Evolutionary conservation across 148 eudicot species (phyloP).

Genomic region (Simmondsia chinensis): DNA sequence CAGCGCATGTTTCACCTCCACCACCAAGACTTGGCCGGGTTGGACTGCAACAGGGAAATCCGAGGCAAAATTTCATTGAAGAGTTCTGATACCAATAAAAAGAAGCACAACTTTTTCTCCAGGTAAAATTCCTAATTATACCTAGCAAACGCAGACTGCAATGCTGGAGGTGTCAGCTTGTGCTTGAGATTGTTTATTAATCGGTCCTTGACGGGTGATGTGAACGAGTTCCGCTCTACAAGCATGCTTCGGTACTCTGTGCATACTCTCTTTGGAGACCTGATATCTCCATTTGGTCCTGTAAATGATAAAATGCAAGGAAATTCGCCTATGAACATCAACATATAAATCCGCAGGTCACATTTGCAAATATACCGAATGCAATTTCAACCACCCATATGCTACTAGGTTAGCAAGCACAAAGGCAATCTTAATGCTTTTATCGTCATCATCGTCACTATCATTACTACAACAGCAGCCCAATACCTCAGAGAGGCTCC

Average conservation of each 20-base stretch:
- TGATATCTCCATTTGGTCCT: slow-evolving; percentile 80
- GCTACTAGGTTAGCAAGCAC: too few species aligned
- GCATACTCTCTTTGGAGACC: slow-evolving; percentile 80
- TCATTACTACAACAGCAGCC: too few species aligned
- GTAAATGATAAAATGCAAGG: slow-evolving; percentile 8
- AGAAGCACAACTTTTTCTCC: not conserved
- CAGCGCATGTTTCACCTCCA: slow-evolving; percentile 99
- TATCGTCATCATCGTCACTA: too few species aligned
- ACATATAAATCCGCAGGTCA: not conserved
- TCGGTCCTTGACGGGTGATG: slow-evolving; percentile 95
- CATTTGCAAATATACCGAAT: not conserved
- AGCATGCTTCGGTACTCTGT: slow-evolving; percentile 79
- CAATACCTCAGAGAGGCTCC: not conserved
- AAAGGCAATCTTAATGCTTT: too few species aligned
- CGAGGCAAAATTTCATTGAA: not conserved
- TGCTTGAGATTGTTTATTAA: slow-evolving; percentile 56
- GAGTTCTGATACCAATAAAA: slow-evolving; percentile 1
- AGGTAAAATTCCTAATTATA: slow-evolving; percentile 8
- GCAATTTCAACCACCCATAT: too few species aligned
- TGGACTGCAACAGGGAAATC: slow-evolving; percentile 48
- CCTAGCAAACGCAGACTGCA: slow-evolving; percentile 99
- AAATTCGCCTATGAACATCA: slow-evolving; percentile 1
- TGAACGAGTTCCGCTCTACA: slow-evolving; percentile 81
- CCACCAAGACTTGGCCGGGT: slow-evolving; percentile 79
- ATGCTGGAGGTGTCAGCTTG: slow-evolving; percentile 71